phyloP scores from a whole-genome alignment of 345 rosid species.

The Schrenkiella parvula region DNA sequence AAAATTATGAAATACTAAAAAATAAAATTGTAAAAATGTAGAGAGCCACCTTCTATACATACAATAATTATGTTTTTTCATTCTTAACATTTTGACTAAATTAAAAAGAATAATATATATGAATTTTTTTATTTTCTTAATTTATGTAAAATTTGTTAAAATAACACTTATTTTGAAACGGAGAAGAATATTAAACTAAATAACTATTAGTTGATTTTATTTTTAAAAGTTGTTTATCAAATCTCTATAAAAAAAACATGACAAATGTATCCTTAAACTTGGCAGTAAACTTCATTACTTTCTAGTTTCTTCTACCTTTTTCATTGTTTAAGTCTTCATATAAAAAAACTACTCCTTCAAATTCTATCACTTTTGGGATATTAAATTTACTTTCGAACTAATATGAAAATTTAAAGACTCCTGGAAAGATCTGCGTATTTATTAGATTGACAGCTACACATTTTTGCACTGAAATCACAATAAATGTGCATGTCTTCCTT shows the following conservation, averaged over 20 bases:
- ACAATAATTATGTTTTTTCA: no score
- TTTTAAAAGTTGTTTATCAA: background rate
- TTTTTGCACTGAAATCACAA: slow-evolving; percentile 20
- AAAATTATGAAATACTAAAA: no score
- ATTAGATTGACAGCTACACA: slow-evolving; percentile 24
- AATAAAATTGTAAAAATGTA: no score
- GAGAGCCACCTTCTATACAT: no score
- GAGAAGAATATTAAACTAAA: slow-evolving; percentile 10
- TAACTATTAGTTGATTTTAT: background rate
- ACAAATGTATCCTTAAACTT: slow-evolving; percentile 26
- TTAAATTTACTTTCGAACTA: background rate
- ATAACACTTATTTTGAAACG: no score
- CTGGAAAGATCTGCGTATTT: background rate
- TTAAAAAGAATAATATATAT: no score
- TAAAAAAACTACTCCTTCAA: background rate
- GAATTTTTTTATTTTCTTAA: no score
- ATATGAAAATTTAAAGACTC: background rate
- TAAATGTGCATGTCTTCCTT: slow-evolving; percentile 19
- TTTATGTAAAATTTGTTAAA: no score
- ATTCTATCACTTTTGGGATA: background rate
- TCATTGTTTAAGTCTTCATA: background rate
- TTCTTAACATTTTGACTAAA: no score
- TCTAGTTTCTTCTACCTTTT: background rate
- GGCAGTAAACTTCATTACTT: slow-evolving; percentile 10
- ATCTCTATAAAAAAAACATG: slow-evolving; percentile 4